Percentiles rank a stretch among this genome's conserved stretches.
phyloP scores from a whole-genome alignment of 2,329 filamentous ascomycete species.

The Fusarium palustre region DNA sequence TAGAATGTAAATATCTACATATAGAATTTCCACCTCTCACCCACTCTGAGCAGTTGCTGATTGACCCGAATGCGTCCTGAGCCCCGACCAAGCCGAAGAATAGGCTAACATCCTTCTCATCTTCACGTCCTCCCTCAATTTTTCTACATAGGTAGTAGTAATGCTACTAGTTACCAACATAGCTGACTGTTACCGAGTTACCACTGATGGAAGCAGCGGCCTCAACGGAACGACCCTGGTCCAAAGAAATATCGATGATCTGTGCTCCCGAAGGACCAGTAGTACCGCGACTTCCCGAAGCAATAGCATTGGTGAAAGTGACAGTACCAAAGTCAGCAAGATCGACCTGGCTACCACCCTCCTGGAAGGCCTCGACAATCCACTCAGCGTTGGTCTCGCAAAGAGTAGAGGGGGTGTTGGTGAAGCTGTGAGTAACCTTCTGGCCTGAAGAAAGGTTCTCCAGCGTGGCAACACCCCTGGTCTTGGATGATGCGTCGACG shows the following conservation, averaged over 20 bases:
- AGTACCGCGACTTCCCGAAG: constrained; percentile 1
- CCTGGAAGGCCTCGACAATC: constrained; percentile 66
- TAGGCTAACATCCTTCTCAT: no score
- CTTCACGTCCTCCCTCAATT: no score
- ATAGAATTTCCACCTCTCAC: no score
- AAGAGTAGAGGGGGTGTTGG: constrained; percentile 56
- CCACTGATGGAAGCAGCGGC: constrained; percentile 9
- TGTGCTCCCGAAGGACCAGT: constrained; percentile 10
- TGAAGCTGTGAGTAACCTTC: constrained; percentile 64
- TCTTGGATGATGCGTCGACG: constrained; percentile 9
- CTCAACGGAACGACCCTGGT: neutral
- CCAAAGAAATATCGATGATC: constrained; percentile 10
- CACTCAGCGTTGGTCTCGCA: constrained; percentile 70
- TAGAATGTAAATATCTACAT: no score
- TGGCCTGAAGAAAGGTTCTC: constrained; percentile 65
- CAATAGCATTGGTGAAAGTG: constrained; percentile 7
- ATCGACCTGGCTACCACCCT: constrained; percentile 41
- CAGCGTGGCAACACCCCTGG: constrained; percentile 40
- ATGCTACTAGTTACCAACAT: neutral
- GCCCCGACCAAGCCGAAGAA: no score
- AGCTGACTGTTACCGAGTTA: constrained; percentile 11
- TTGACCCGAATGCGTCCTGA: no score
- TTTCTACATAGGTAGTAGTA: no score
- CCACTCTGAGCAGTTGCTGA: no score
- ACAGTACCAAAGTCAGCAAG: constrained; percentile 48